phyloP scores from a whole-genome alignment of 163 green algal species.

The Chloroidium sp. region DNA sequence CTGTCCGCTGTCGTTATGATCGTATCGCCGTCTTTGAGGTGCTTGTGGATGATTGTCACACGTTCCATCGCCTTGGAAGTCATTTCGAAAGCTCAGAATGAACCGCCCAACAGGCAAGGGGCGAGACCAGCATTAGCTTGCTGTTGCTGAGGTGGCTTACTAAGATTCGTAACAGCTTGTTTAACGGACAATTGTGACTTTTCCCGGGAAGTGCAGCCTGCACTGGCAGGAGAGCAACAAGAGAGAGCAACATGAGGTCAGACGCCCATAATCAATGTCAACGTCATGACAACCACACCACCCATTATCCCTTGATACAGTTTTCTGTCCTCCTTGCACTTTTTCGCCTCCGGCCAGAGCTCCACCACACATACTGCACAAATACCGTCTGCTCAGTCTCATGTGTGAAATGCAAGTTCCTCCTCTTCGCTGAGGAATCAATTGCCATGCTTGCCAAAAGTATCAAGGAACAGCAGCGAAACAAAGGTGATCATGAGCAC shows the following conservation, averaged over 20 bases:
- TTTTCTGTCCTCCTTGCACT: constrained; percentile 56
- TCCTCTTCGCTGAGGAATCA: neutral
- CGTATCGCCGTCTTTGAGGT: too few species aligned
- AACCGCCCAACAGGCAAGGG: too few species aligned
- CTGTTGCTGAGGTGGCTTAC: too few species aligned
- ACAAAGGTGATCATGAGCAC: neutral
- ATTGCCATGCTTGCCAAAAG: neutral
- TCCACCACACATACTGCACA: constrained; percentile 68
- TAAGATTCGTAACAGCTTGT: too few species aligned
- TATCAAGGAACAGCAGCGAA: neutral
- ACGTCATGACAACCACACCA: constrained; percentile 65
- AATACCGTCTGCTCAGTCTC: constrained; percentile 31
- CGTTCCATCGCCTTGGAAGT: too few species aligned
- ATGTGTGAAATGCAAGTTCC: neutral
- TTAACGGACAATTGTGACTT: too few species aligned
- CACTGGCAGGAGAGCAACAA: too few species aligned
- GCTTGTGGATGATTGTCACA: too few species aligned
- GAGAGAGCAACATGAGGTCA: neutral
- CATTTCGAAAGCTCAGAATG: too few species aligned
- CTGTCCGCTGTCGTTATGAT: too few species aligned
- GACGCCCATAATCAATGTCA: constrained; percentile 43
- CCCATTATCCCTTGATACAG: constrained; percentile 52
- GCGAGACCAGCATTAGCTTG: too few species aligned
- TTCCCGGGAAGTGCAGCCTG: too few species aligned
- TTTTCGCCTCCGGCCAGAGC: constrained; percentile 76